phyloP scores from a whole-genome alignment of 2,329 filamentous ascomycete genomes.

The Penicillium sp. region DNA sequence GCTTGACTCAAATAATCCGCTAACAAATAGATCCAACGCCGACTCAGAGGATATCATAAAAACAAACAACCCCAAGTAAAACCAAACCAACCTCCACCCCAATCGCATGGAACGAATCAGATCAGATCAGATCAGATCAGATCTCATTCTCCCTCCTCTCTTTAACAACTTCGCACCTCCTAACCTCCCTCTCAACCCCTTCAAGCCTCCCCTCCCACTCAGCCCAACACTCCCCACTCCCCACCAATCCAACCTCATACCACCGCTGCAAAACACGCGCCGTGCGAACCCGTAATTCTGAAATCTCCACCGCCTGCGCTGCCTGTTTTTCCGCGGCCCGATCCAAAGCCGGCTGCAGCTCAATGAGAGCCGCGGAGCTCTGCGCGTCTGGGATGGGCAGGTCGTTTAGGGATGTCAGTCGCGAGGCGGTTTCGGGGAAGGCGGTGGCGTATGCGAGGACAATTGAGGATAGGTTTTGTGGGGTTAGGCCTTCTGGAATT shows the following conservation, averaged over 20 bases:
- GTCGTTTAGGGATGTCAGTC: constrained; percentile 53
- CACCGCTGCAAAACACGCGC: constrained; percentile 65
- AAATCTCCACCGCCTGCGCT: constrained; percentile 44
- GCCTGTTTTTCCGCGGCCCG: constrained; percentile 41
- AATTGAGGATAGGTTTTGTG: constrained; percentile 43
- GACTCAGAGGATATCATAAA: constrained; percentile 8
- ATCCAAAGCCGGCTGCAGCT: constrained; percentile 48
- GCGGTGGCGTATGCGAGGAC: constrained; percentile 51
- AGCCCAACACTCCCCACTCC: constrained; percentile 70
- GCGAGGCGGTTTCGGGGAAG: constrained; percentile 53
- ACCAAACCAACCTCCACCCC: background rate
- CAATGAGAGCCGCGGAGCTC: constrained; percentile 46
- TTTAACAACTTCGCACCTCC: constrained; percentile 64
- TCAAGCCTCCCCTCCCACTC: constrained; percentile 71
- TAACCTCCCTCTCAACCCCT: constrained; percentile 67
- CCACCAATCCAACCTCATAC: constrained; percentile 74
- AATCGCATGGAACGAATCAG: too few relatives aligned
- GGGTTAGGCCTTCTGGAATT: constrained; percentile 41
- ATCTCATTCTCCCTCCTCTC: constrained; percentile 57
- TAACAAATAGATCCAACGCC: constrained; percentile 1
- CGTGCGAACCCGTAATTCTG: constrained; percentile 47
- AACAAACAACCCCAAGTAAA: background rate
- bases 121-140: constrained; percentile 5
- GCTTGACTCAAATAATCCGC: too few relatives aligned
- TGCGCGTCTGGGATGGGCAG: constrained; percentile 50